phyloP scores from a whole-genome alignment of 805 yeast species.

The Teunomyces kruisii region DNA sequence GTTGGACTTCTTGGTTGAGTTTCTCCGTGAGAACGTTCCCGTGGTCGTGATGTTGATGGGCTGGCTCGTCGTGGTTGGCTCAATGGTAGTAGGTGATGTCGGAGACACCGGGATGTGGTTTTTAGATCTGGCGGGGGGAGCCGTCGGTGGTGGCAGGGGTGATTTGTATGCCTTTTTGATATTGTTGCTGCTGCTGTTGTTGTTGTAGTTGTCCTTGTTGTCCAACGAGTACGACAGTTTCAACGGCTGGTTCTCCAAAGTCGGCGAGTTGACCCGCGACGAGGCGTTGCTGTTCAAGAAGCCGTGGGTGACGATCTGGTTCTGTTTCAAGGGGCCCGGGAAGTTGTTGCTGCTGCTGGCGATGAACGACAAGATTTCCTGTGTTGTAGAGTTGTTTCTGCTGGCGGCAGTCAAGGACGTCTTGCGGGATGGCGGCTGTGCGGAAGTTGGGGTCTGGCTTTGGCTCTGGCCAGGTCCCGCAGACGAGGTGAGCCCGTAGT shows the following conservation, averaged over 20 bases:
- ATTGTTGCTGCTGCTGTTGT: background rate
- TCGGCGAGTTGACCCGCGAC: constrained; percentile 20
- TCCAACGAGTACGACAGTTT: constrained; percentile 7
- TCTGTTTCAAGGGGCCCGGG: constrained; percentile 7
- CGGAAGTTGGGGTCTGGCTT: constrained; percentile 4
- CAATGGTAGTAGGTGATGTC: constrained; percentile 1
- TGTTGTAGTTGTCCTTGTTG: constrained; percentile 2
- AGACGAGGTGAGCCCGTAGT: background rate
- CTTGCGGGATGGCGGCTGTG: constrained; percentile 11
- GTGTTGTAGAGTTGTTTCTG: constrained; percentile 5
- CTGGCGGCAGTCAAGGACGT: constrained; percentile 9
- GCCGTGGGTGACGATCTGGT: constrained; percentile 5
- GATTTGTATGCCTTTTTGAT: too few species aligned
- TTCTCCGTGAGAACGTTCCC: constrained; percentile 18
- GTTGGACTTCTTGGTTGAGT: constrained; percentile 30
- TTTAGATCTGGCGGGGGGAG: constrained; percentile 7
- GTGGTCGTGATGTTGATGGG: constrained; percentile 18
- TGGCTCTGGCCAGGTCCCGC: background rate
- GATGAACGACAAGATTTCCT: constrained; percentile 11
- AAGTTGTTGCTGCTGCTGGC: constrained; percentile 6
- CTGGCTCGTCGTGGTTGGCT: constrained; percentile 11
- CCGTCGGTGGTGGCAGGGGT: constrained; percentile 7
- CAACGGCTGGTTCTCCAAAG: constrained; percentile 12
- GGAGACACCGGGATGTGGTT: constrained; percentile 2
- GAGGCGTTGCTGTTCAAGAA: constrained; percentile 11